Percentiles rank a stretch among this genome's conserved stretches.
Conservation (phyloP, 129 eudicot genomes). For the Arctium lappa region DNA sequence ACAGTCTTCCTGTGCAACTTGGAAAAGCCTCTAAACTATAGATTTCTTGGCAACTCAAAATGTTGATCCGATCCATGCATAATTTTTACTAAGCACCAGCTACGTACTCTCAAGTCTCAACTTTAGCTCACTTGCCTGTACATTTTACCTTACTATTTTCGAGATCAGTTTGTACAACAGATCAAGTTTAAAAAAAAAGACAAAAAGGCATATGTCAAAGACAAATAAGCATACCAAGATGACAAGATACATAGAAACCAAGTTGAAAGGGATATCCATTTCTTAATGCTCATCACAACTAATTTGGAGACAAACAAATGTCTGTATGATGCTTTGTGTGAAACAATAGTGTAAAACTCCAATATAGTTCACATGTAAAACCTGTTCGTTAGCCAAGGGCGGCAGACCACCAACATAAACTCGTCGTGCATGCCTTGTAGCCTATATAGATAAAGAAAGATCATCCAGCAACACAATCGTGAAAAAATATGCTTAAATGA, state of each 20-base stretch:
- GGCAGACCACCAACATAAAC: slow-evolving; percentile 95
- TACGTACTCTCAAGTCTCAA: background rate
- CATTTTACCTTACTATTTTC: too few species aligned
- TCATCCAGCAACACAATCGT: background rate
- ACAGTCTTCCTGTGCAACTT: background rate
- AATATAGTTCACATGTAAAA: slow-evolving; percentile 10
- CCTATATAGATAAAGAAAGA: slow-evolving; percentile 36
- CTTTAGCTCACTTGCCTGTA: background rate
- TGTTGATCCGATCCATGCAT: background rate
- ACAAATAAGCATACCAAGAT: background rate
- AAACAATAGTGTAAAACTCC: background rate
- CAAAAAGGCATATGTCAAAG: background rate
- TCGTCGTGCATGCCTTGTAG: slow-evolving; percentile 93
- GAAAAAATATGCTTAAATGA: background rate
- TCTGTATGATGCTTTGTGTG: background rate
- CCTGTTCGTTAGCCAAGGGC: slow-evolving; percentile 92
- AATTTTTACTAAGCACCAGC: background rate
- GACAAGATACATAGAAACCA: background rate
- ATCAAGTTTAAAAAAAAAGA: background rate
- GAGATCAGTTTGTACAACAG: background rate
- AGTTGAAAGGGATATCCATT: background rate
- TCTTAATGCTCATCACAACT: background rate
- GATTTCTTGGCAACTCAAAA: background rate
- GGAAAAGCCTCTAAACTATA: background rate
- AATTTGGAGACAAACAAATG: background rate